Conservation (phyloP, 2,329 filamentous ascomycete species). For the Exserohilum turcica region DNA sequence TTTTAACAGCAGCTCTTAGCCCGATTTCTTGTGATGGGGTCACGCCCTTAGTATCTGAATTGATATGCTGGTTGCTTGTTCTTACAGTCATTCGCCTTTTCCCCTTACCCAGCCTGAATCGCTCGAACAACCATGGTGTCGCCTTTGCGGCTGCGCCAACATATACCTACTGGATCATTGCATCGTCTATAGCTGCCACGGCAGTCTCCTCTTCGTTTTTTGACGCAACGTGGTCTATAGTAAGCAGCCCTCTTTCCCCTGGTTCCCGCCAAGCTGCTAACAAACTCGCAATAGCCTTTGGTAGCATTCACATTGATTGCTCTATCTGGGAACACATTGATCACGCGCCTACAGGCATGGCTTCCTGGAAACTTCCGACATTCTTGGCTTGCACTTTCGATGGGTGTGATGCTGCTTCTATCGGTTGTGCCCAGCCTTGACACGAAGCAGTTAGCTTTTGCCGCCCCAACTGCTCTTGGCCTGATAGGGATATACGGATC, state of each 20-base stretch:
- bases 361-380: not conserved
- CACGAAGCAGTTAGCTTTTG: not conserved
- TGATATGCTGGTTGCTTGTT: not conserved
- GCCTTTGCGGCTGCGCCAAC: not conserved
- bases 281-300: not conserved
- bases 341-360: not conserved
- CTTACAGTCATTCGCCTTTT: not conserved
- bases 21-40: not conserved
- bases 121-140: not conserved
- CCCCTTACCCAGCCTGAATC: too few relatives aligned
- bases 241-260: not conserved
- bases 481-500: not conserved
- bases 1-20: constrained; percentile 30
- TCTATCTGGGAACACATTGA: not conserved
- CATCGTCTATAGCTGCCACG: not conserved
- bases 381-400: not conserved
- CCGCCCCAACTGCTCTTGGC: not conserved
- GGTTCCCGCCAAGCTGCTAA: not conserved
- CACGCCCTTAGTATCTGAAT: not conserved
- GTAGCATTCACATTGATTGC: not conserved
- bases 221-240: not conserved
- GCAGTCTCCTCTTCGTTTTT: not conserved
- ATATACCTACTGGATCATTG: not conserved
- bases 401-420: not conserved
- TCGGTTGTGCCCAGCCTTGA: not conserved